These are phyloP conservation scores for Pleurozium schreberi DNA, from an alignment of 225 moss, liverwort and hornwort genomes.

Conservation along the genomic window DNA sequence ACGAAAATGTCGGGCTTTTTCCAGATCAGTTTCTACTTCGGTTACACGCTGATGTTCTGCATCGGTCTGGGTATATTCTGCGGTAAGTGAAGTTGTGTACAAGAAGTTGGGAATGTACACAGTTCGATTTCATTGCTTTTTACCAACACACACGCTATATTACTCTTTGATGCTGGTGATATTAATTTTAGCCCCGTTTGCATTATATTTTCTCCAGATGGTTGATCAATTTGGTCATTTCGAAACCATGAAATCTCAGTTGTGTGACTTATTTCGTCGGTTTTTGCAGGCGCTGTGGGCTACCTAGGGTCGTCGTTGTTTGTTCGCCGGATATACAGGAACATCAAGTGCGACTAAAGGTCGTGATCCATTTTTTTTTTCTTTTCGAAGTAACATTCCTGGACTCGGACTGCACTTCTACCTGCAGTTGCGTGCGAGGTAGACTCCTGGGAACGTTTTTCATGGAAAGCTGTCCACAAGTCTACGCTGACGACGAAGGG, in stretches of 20 bases:
- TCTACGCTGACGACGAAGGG: not conserved
- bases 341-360: conserved; percentile 96
- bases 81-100: conserved; percentile 42
- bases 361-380: not conserved
- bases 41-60: conserved; percentile 99
- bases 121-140: not conserved
- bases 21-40: conserved; percentile 98
- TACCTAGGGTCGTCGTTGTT: conserved; percentile 97
- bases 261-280: not conserved
- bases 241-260: not conserved
- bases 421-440: conserved; percentile 1
- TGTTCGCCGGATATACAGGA: conserved; percentile 96
- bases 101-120: not conserved
- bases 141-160: not conserved
- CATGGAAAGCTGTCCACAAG: not conserved
- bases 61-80: conserved; percentile 91
- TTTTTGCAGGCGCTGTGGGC: conserved; percentile 83
- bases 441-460: not conserved
- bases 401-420: not conserved
- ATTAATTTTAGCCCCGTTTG: not conserved
- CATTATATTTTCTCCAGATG: not conserved
- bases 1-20: conserved; percentile 99
- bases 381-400: not conserved
- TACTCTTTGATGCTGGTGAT: not conserved
- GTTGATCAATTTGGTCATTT: not conserved